These are phyloP conservation scores for Neopestalotiopsis rosae DNA, from an alignment of 2,329 filamentous ascomycete genomes.

Conservation along the genomic window DNA sequence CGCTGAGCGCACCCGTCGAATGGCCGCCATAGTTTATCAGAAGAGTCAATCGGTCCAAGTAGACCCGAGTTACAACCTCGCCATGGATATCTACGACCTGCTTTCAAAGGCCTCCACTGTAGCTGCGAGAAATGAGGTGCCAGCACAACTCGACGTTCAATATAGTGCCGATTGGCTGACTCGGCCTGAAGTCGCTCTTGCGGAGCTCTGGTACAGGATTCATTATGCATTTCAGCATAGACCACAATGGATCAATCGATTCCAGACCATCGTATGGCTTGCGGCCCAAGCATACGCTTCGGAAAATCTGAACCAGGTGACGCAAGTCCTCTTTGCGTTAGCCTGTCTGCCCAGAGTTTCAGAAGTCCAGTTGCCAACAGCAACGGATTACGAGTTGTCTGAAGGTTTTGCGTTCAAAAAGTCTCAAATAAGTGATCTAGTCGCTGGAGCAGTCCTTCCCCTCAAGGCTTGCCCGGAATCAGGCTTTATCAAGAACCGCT, in stretches of 20 bases:
- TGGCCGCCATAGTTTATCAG: not conserved
- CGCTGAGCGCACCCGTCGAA: not conserved
- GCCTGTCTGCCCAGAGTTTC: constrained; percentile 21
- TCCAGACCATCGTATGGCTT: not conserved
- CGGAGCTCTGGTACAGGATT: not conserved
- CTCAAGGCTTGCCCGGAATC: not conserved
- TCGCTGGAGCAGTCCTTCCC: not conserved
- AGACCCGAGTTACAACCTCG: not conserved
- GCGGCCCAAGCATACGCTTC: constrained; percentile 3
- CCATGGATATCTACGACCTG: not conserved
- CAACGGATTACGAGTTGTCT: constrained; percentile 15
- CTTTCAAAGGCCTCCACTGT: not conserved
- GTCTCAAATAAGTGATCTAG: not conserved
- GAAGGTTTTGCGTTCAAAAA: constrained; percentile 22
- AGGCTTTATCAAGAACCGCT: not conserved
- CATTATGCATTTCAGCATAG: not conserved
- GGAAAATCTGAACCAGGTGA: constrained; percentile 18
- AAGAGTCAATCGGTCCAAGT: not conserved
- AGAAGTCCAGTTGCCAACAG: constrained; percentile 28
- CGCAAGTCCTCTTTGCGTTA: constrained; percentile 34
- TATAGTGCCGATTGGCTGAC: constrained; percentile 2
- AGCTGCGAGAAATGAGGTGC: not conserved
- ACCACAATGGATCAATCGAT: not conserved
- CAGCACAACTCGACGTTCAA: not conserved
- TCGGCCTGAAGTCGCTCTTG: not conserved